Base-by-base conservation (phyloP, 306 rosid species). In the Medicago arabica region DNA sequence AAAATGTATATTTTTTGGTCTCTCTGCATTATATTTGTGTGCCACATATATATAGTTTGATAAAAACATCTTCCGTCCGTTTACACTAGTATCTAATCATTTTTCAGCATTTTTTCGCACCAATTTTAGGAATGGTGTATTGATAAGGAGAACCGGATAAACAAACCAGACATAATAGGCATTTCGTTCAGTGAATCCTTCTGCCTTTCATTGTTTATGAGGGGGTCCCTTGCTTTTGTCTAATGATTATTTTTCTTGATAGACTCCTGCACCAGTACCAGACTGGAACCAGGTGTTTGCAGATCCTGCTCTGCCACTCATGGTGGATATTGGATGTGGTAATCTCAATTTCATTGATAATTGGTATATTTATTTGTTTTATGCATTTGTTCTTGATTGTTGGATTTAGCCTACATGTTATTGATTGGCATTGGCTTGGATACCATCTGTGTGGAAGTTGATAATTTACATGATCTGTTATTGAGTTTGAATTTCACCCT, bases 271-370 rank as follows among this genome's bases (percentile, higher is more conserved):
- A 11, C 73, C 84, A 82, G 91, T 83, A 46, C 95, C 97, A 11
- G 90, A 88, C 67, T 94, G 98, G 98, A 86, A 88, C 62, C 86
- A 82, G 64, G 88, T 90, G 43, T 90, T 92, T 83, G 85, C 83
- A 10, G 96, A 94, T 69, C 98, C 98, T 41, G 66, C 83, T 13
- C 87, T 94, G 85, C 98, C 98, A 11, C 97, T 94, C 75, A 90
- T 85, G 92, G 93, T 90, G 44, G 97, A 94, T 84, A 84, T 94
- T 81, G 98, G 98, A 86, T 86, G 96, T 74, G 98, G 98, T 90
- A 87, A 81, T 58, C 70, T 53, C 36, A 72, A 19, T 75, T 17
- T 67, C 50, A 9, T 16, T 66, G 49, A 65, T 65, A 57, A 9
- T 16, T 66, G 49, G 58, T 58, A 57, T 74, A 75, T 71, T 36